Evolutionary conservation across 371 early-diverging fungal species (phyloP).

Genomic region (Apophysomyces ossiformis): DNA sequence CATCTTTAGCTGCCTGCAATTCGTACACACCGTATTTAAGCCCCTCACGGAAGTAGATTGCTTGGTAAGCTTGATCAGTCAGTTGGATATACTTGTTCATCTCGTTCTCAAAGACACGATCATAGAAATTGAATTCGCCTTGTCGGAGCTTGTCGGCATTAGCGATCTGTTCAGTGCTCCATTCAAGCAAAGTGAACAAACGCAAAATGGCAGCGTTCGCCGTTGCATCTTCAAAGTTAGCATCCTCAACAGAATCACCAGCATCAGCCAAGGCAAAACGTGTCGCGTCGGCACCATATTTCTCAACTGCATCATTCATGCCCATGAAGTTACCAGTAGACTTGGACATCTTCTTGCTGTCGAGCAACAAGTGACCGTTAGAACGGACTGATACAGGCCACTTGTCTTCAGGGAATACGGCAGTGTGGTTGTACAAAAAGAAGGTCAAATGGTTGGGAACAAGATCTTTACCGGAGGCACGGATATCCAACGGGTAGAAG

Average conservation of each 20-base stretch:
- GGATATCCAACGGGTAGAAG: conserved; percentile 99
- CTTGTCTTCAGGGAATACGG: conserved; percentile 92
- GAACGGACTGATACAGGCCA: conserved; percentile 96
- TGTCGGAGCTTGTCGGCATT: conserved; percentile 43
- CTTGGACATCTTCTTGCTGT: conserved; percentile 99
- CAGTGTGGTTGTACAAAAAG: conserved; percentile 98
- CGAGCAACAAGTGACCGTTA: conserved; percentile 98
- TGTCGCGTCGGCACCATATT: conserved; percentile 98
- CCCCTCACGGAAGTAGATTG: conserved; percentile 93
- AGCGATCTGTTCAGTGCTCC: conserved; percentile 72
- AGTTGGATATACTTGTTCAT: conserved; percentile 76
- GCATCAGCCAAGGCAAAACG: conserved; percentile 96
- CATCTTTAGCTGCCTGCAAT: conserved; percentile 88
- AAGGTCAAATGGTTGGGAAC: conserved; percentile 99
- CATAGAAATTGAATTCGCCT: conserved; percentile 71
- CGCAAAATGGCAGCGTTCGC: conserved; percentile 98
- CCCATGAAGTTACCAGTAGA: conserved; percentile 99
- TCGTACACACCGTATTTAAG: conserved; percentile 96
- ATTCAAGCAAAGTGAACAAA: conserved; percentile 92
- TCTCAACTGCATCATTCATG: conserved; percentile 82
- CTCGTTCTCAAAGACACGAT: conserved; percentile 87
- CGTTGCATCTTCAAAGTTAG: conserved; percentile 98
- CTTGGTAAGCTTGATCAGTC: conserved; percentile 81
- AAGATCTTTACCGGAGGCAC: conserved; percentile 99
- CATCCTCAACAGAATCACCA: conserved; percentile 98